Evolutionary conservation across 371 early-diverging fungal genomes (phyloP).

Genomic region (Capniomyces stellatus): DNA sequence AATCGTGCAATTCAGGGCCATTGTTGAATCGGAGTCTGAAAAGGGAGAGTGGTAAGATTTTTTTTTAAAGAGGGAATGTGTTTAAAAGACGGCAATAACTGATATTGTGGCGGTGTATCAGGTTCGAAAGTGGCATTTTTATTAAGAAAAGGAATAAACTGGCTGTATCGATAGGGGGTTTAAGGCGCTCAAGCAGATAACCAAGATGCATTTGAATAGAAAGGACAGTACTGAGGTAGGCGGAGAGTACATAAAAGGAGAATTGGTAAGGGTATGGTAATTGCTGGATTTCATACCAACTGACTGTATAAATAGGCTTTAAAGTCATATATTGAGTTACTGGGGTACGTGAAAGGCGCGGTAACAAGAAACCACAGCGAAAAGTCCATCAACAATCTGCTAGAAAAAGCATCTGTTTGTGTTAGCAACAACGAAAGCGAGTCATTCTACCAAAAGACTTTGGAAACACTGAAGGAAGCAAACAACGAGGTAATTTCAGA

Average conservation of each 20-base stretch:
- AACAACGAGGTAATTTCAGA: constrained; percentile 61
- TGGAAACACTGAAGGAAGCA: constrained; percentile 48
- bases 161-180: constrained; percentile 67
- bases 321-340: constrained; percentile 50
- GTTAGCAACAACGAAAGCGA: constrained; percentile 64
- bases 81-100: too few relatives aligned
- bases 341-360: constrained; percentile 60
- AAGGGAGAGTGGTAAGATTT: constrained; percentile 60
- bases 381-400: constrained; percentile 85
- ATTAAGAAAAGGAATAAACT: too few relatives aligned
- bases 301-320: constrained; percentile 61
- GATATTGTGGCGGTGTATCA: too few relatives aligned
- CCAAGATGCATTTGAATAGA: constrained; percentile 35
- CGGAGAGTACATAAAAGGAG: not conserved
- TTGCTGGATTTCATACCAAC: constrained; percentile 34
- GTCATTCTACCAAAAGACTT: constrained; percentile 60
- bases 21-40: constrained; percentile 64
- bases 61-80: too few relatives aligned
- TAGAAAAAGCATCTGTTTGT: constrained; percentile 64
- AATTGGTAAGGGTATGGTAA: constrained; percentile 8
- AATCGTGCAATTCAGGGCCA: constrained; percentile 55
- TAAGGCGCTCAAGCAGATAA: constrained; percentile 84
- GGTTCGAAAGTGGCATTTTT: too few relatives aligned
- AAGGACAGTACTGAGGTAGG: not conserved
- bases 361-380: constrained; percentile 86